Percentiles rank a stretch among this genome's conserved stretches.
Evolutionary conservation across 371 early-diverging fungal species (phyloP).

Genomic region (Funneliformis caledonium): DNA sequence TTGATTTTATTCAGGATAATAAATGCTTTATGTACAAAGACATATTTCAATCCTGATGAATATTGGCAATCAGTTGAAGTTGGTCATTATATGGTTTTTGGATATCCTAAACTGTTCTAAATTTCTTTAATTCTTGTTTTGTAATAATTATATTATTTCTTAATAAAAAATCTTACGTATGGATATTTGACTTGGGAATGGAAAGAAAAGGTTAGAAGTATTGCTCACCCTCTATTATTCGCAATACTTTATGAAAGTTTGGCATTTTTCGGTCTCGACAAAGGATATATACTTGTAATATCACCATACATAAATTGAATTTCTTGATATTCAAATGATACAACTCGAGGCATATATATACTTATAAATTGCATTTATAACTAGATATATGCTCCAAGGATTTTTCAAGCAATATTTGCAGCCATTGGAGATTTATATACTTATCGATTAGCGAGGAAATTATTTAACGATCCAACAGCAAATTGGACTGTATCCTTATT

Average conservation of each 20-base stretch:
- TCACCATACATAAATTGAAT: neutral
- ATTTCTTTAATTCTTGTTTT: slow-evolving; percentile 25
- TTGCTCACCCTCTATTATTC: slow-evolving; percentile 79
- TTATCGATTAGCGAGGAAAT: slow-evolving; percentile 65
- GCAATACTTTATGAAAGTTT: slow-evolving; percentile 71
- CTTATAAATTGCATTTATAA: neutral
- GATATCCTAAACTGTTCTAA: slow-evolving; percentile 55
- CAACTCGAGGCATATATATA: neutral
- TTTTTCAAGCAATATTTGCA: slow-evolving; percentile 74
- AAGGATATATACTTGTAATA: slow-evolving; percentile 60
- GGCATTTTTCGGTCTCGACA: slow-evolving; percentile 63
- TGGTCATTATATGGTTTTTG: slow-evolving; percentile 80
- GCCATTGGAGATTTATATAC: slow-evolving; percentile 77
- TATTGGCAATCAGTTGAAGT: slow-evolving; percentile 92
- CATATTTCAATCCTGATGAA: slow-evolving; percentile 88
- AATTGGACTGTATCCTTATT: slow-evolving; percentile 64
- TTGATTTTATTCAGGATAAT: slow-evolving; percentile 65
- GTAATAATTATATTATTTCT: slow-evolving; percentile 43
- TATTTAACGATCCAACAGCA: slow-evolving; percentile 58
- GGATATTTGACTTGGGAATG: slow-evolving; percentile 96
- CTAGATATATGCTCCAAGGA: slow-evolving; percentile 74
- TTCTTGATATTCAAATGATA: too few relatives aligned
- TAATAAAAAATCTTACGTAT: slow-evolving; percentile 49
- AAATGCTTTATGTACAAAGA: slow-evolving; percentile 67
- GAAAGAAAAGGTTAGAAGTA: slow-evolving; percentile 71